Conservation (phyloP, 2,329 filamentous ascomycete genomes). For the Incumbomyces lentus region DNA sequence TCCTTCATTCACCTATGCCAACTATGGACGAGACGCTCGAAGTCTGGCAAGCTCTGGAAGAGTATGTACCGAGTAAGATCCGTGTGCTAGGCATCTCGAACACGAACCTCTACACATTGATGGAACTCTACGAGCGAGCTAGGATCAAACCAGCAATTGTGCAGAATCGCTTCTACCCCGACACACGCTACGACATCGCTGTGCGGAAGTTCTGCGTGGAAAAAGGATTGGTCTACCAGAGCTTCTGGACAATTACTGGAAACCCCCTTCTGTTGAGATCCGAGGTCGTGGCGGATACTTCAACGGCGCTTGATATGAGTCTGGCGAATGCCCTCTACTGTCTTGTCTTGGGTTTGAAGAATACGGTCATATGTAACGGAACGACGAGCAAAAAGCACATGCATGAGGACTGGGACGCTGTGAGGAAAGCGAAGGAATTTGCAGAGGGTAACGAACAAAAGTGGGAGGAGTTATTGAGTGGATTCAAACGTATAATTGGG, state of each 20-base stretch:
- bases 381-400: conserved; percentile 45
- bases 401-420: conserved; percentile 40
- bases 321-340: conserved; percentile 44
- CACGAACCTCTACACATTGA: conserved; percentile 48
- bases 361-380: conserved; percentile 45
- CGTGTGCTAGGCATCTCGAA: conserved; percentile 68
- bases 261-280: conserved; percentile 44
- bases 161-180: conserved; percentile 63
- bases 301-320: conserved; percentile 32
- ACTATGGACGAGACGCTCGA: conserved; percentile 45
- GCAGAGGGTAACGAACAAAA: conserved; percentile 35
- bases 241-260: conserved; percentile 52
- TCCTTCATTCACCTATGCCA: conserved; percentile 49
- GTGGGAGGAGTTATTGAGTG: conserved; percentile 41
- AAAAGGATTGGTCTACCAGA: conserved; percentile 46
- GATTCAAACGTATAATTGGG: conserved; percentile 35
- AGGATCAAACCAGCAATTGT: conserved; percentile 51
- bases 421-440: conserved; percentile 33
- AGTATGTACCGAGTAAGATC: conserved; percentile 55
- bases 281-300: conserved; percentile 41
- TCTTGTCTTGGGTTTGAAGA: conserved; percentile 44
- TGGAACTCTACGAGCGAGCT: conserved; percentile 25
- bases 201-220: conserved; percentile 49
- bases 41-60: conserved; percentile 56
- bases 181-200: conserved; percentile 48